Percentiles rank a stretch among this genome's conserved stretches.
phyloP scores from a whole-genome alignment of 2,329 filamentous ascomycete genomes.

The Sclerotinia glacialis region DNA sequence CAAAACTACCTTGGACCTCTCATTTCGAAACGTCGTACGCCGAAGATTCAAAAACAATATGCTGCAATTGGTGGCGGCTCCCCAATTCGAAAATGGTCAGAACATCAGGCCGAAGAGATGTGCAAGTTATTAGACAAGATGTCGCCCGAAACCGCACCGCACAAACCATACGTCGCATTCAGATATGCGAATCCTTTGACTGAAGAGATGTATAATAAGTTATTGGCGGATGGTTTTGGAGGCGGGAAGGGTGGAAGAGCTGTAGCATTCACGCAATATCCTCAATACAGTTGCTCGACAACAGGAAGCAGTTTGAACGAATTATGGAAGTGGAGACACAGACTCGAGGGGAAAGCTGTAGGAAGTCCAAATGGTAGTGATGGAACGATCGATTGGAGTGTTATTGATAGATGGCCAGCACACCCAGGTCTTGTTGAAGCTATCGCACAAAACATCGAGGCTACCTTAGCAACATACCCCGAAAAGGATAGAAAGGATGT shows the following conservation, averaged over 20 bases:
- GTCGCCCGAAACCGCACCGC: slow-evolving; percentile 88
- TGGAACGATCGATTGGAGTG: slow-evolving; percentile 88
- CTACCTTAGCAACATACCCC: slow-evolving; percentile 78
- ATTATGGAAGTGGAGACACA: slow-evolving; percentile 92
- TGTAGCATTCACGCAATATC: slow-evolving; percentile 97
- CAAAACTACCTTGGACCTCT: slow-evolving; percentile 88
- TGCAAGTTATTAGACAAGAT: slow-evolving; percentile 93
- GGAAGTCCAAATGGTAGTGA: slow-evolving; percentile 44
- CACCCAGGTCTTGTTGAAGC: slow-evolving; percentile 87
- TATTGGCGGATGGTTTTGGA: slow-evolving; percentile 88
- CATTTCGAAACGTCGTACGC: slow-evolving; percentile 81
- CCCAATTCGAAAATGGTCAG: slow-evolving; percentile 96
- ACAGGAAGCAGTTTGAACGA: slow-evolving; percentile 96
- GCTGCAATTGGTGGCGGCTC: slow-evolving; percentile 94
- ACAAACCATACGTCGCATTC: slow-evolving; percentile 97
- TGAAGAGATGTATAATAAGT: slow-evolving; percentile 82
- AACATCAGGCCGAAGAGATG: slow-evolving; percentile 91
- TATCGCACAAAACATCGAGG: slow-evolving; percentile 89
- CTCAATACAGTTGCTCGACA: slow-evolving; percentile 96
- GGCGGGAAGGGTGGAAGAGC: slow-evolving; percentile 86
- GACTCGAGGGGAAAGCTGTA: slow-evolving; percentile 73
- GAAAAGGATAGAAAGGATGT: slow-evolving; percentile 75
- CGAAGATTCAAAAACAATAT: slow-evolving; percentile 97
- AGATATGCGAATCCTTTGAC: slow-evolving; percentile 92
- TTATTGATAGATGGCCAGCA: slow-evolving; percentile 96